Conservation (phyloP, 345 rosid species). For the Eucalyptus microcorys region DNA sequence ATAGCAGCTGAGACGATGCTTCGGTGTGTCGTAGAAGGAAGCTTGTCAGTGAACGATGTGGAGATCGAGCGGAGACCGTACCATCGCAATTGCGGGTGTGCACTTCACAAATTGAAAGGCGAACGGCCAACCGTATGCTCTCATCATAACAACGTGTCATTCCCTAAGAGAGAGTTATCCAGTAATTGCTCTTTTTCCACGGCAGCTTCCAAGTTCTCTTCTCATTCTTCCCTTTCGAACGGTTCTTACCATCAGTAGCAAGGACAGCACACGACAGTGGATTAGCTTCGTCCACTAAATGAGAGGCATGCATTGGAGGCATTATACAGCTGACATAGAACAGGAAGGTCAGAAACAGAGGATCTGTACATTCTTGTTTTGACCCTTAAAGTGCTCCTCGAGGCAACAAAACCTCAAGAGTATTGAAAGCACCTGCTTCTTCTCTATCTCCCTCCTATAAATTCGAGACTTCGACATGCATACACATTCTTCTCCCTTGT, state of each 20-base stretch:
- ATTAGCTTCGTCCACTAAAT: neutral
- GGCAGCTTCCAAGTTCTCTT: neutral
- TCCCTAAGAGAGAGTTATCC: neutral
- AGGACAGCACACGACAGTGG: neutral
- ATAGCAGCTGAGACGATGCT: neutral
- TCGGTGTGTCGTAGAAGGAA: neutral
- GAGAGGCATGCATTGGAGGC: neutral
- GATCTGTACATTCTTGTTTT: neutral
- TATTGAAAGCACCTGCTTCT: neutral
- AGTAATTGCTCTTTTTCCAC: neutral
- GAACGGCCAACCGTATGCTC: neutral
- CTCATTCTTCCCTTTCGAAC: neutral
- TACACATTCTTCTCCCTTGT: neutral
- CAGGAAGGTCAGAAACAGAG: neutral
- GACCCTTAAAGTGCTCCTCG: neutral
- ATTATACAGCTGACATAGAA: neutral
- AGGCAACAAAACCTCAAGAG: neutral
- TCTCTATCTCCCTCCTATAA: neutral
- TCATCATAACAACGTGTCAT: neutral
- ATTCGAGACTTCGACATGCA: neutral
- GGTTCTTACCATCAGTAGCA: neutral
- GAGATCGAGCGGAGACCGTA: neutral
- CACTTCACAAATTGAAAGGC: neutral
- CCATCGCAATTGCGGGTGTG: constrained; percentile 7
- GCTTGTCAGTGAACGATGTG: neutral